Evolutionary conservation across 176 grass and related monocot species (phyloP).

Genomic region (Triticum timopheevii): DNA sequence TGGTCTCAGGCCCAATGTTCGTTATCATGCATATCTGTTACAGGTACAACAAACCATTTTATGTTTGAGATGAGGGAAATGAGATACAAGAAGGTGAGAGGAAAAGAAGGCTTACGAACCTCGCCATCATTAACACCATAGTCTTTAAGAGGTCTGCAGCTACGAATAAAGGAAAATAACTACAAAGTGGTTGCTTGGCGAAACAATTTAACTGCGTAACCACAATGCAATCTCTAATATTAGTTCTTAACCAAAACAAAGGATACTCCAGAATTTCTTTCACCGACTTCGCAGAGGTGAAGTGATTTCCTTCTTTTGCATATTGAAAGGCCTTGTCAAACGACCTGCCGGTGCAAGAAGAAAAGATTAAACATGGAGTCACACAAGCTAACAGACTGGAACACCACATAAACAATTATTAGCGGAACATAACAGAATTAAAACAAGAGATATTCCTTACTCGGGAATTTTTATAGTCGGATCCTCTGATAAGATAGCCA

Average conservation of each 20-base stretch:
- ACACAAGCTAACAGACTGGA: slow-evolving; percentile 18
- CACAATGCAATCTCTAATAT: not conserved
- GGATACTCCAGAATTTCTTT: slow-evolving; percentile 82
- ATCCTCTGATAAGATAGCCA: slow-evolving; percentile 93
- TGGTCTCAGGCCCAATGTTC: slow-evolving; percentile 75
- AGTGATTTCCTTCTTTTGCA: slow-evolving; percentile 62
- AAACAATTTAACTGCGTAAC: not conserved
- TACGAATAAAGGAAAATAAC: slow-evolving; percentile 57
- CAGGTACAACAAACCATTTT: not conserved
- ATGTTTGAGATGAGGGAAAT: slow-evolving; percentile 21
- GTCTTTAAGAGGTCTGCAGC: slow-evolving; percentile 69
- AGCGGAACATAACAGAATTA: not conserved
- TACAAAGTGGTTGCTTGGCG: slow-evolving; percentile 12
- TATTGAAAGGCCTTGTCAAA: slow-evolving; percentile 91
- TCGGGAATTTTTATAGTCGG: slow-evolving; percentile 87
- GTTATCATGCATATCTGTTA: slow-evolving; percentile 87
- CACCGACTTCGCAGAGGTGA: slow-evolving; percentile 52
- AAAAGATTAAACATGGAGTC: not conserved
- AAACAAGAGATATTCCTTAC: slow-evolving; percentile 50
- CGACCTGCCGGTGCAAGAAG: slow-evolving; percentile 49
- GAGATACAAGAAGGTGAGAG: not conserved
- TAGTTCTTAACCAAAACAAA: slow-evolving; percentile 26
- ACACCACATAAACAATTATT: not conserved
- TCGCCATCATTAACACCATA: slow-evolving; percentile 69
- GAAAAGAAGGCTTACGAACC: slow-evolving; percentile 47